A percentile compares a stretch with the other conserved stretches of the same genome.
These are phyloP conservation scores for Skeletonema costatum DNA, from an alignment of 108 stramenopile species.

Conservation along the genomic window DNA sequence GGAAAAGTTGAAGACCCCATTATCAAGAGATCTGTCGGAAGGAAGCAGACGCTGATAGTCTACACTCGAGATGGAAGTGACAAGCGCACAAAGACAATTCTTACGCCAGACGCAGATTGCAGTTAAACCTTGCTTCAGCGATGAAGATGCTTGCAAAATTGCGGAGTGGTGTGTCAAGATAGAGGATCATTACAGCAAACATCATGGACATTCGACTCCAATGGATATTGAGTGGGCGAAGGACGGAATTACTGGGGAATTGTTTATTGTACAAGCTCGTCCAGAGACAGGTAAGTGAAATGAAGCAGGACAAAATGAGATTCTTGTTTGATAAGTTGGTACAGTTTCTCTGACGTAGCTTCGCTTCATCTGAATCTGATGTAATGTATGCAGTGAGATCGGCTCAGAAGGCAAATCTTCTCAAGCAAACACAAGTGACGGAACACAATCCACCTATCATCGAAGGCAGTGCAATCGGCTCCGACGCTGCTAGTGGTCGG, in stretches of 20 bases:
- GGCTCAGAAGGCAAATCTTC: constrained; percentile 24
- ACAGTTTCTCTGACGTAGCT: neutral
- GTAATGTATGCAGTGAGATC: constrained; percentile 23
- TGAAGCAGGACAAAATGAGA: neutral
- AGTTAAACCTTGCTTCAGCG: constrained; percentile 20
- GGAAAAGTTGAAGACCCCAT: constrained; percentile 45
- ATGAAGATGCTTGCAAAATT: constrained; percentile 37
- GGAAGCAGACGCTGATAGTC: constrained; percentile 36
- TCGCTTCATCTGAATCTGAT: neutral
- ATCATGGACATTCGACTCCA: constrained; percentile 35
- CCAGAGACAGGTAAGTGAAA: constrained; percentile 26
- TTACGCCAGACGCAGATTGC: constrained; percentile 30
- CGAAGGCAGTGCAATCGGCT: constrained; percentile 47
- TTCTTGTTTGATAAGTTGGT: neutral
- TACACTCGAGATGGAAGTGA: constrained; percentile 32
- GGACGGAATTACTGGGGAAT: constrained; percentile 45
- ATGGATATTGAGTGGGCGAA: constrained; percentile 65
- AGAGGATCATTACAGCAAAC: constrained; percentile 46
- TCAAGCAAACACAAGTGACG: constrained; percentile 40
- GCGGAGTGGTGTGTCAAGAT: constrained; percentile 46
- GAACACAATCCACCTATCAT: constrained; percentile 21
- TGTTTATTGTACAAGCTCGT: constrained; percentile 54
- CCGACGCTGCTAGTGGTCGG: constrained; percentile 38
- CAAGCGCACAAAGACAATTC: constrained; percentile 36
- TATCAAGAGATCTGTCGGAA: constrained; percentile 30